These are phyloP conservation scores for Candida anglica DNA, from an alignment of 805 yeast genomes.

Conservation along the genomic window DNA sequence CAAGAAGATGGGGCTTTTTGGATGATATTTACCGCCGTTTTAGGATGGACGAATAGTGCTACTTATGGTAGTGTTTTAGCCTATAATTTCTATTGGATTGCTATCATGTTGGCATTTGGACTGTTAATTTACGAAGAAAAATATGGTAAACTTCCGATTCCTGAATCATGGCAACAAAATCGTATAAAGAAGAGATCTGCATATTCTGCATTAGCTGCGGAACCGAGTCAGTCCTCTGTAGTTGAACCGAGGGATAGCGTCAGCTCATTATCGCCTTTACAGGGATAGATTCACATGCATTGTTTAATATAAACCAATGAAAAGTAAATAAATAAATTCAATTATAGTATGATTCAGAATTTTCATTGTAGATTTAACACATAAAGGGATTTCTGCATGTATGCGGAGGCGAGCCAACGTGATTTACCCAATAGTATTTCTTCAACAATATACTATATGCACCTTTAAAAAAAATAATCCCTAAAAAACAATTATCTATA, in stretches of 20 bases:
- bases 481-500: too few relatives aligned
- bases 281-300: not conserved
- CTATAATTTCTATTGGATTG: constrained; percentile 35
- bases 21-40: constrained; percentile 61
- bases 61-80: constrained; percentile 49
- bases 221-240: not conserved
- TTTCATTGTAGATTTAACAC: too few relatives aligned
- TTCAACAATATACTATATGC: too few relatives aligned
- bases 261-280: constrained; percentile 1
- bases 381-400: too few relatives aligned
- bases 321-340: not conserved
- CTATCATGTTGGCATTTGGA: constrained; percentile 27
- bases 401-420: too few relatives aligned
- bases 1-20: constrained; percentile 40
- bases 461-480: too few relatives aligned
- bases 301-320: not conserved
- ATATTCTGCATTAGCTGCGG: too few relatives aligned
- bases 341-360: not conserved
- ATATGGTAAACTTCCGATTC: constrained; percentile 36
- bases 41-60: constrained; percentile 95
- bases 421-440: too few relatives aligned
- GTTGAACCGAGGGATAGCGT: constrained; percentile 2
- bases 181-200: constrained; percentile 26
- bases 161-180: constrained; percentile 34
- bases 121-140: constrained; percentile 32